phyloP scores from a whole-genome alignment of 805 yeast species.

The Teunomyces pallodes region DNA sequence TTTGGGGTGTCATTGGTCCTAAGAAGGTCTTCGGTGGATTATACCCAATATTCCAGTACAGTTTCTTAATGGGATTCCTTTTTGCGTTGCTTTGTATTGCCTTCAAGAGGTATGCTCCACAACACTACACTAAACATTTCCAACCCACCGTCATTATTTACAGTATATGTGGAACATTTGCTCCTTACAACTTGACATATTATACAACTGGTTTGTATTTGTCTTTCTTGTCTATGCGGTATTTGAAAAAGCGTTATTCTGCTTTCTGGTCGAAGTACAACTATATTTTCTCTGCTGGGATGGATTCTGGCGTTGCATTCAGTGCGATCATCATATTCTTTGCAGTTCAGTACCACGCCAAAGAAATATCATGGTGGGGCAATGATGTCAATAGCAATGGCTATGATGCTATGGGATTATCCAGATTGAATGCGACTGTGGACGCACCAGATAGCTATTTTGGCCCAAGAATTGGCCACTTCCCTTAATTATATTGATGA shows the following conservation, averaged over 20 bases:
- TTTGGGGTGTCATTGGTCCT: constrained; percentile 60
- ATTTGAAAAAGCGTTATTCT: constrained; percentile 24
- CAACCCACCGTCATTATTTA: constrained; percentile 35
- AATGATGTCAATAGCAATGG: constrained; percentile 29
- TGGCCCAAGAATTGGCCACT: constrained; percentile 30
- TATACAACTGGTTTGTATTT: constrained; percentile 28
- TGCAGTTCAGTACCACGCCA: constrained; percentile 34
- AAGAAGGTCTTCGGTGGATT: constrained; percentile 30
- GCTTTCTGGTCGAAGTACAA: constrained; percentile 39
- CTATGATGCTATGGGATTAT: constrained; percentile 25
- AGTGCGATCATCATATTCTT: constrained; percentile 35
- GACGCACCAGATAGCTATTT: constrained; percentile 34
- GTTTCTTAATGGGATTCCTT: constrained; percentile 34
- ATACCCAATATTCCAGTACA: constrained; percentile 33
- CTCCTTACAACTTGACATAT: constrained; percentile 34
- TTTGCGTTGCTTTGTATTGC: constrained; percentile 19
- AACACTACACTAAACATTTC: constrained; percentile 23
- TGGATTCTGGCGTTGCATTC: constrained; percentile 35
- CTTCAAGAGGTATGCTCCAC: constrained; percentile 15
- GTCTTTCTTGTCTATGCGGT: constrained; percentile 27
- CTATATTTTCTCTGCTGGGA: constrained; percentile 28
- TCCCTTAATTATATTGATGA: background rate
- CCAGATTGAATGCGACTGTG: constrained; percentile 13
- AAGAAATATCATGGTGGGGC: constrained; percentile 32
- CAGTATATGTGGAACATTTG: constrained; percentile 24